Evolutionary conservation across 495 filamentous ascomycete species (phyloP), one percentile per base, ranked within the genome.

Genomic region (Tuber magnatum): DNA sequence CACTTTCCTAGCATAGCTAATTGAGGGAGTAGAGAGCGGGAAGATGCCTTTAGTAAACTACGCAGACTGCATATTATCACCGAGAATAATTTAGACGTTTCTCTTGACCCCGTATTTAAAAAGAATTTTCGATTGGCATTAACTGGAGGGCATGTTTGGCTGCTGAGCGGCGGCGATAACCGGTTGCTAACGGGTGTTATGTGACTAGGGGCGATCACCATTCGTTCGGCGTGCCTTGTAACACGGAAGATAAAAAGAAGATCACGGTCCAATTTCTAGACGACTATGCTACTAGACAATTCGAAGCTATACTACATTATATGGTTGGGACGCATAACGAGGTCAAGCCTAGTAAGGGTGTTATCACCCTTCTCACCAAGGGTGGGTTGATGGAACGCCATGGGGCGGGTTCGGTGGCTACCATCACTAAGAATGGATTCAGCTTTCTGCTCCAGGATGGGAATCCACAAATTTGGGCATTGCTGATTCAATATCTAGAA

Each of bases 401-500:
- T 76, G 85, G 88, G 20, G 85, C 86, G 48, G 87, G 86, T 44
- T 85, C 86, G 24, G 87, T 85, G 51, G 86, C 88, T 32, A 88
- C 86, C 4, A 99, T 99, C 76, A 98, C 96, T 1, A 89, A 97
- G 82, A 88, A 91, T 28, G 95, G 95, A 8, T 99, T 99, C 81
- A 92, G 92, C 1, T 99, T 99, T 78, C 87, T 99, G 16, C 86
- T 99, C 0, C 95, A 98, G 81, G 95, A 97, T 80, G 89, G 94
- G 75, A 97, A 97, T 82, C 92, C 94, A 7, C 95, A 99, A 83
- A 93, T 99, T 68, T 99, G 95, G 95, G 92, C 92, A 41, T 87
- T 99, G 39, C 86, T 99, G 9, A 91, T 99, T 48, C 90, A 97
- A 43, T 98, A 97, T 85, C 90, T 98, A 42, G 91, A 97, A 75